Evolutionary conservation across 2,329 filamentous ascomycete genomes (phyloP).

Genomic region (Sarocladiaceae sp.): DNA sequence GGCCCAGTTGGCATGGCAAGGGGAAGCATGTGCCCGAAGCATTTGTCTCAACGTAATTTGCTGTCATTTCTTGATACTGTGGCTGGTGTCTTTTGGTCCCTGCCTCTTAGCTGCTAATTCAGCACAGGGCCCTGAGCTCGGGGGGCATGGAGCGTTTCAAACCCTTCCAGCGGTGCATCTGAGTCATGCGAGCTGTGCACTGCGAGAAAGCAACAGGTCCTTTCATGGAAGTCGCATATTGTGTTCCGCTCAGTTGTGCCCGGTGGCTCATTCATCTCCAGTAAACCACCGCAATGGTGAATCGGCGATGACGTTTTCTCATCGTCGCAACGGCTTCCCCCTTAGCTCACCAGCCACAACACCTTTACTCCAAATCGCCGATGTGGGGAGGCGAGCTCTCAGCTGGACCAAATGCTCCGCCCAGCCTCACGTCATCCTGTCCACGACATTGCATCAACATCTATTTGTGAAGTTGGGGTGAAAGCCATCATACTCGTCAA

Average conservation of each 20-base stretch:
- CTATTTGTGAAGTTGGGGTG: not conserved
- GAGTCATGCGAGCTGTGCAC: no score
- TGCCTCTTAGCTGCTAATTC: no score
- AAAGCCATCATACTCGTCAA: not conserved
- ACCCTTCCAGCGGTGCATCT: no score
- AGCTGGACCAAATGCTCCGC: conserved; percentile 11
- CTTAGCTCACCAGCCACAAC: conserved; percentile 1
- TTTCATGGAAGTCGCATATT: no score
- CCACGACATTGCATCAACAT: not conserved
- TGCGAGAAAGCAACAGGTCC: no score
- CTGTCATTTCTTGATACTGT: no score
- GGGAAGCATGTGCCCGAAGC: not conserved
- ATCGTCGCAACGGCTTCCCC: not conserved
- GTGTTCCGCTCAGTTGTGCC: not conserved
- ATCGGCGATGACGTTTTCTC: conserved; percentile 6
- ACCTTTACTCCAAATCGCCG: conserved; percentile 8
- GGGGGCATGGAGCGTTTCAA: no score
- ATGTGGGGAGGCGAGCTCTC: not conserved
- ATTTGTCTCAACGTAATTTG: not conserved
- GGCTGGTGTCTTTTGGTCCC: no score
- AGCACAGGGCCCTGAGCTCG: no score
- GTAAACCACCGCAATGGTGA: not conserved
- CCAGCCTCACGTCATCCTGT: conserved; percentile 4
- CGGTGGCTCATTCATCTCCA: not conserved
- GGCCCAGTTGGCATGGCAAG: not conserved